These are phyloP conservation scores for Huiozyma sinensis DNA, from an alignment of 805 yeast genomes.

Conservation along the genomic window DNA sequence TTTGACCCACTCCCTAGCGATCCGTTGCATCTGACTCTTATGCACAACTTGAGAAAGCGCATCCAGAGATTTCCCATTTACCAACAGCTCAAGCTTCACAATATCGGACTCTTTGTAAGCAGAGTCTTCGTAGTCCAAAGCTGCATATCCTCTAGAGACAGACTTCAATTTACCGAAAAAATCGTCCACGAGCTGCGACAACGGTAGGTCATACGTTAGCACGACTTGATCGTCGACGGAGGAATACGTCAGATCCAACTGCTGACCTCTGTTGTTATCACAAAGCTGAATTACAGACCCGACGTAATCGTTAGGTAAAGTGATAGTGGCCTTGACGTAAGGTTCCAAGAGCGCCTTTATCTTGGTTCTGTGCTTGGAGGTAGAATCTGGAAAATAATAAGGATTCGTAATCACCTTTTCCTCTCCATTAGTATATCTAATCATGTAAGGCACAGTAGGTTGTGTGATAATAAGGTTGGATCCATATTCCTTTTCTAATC, in stretches of 20 bases:
- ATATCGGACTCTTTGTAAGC: conserved; percentile 76
- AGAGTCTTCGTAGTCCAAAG: conserved; percentile 87
- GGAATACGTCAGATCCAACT: conserved; percentile 65
- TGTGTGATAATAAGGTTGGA: conserved; percentile 85
- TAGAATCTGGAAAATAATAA: conserved; percentile 72
- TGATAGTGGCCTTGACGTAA: conserved; percentile 79
- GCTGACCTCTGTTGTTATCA: conserved; percentile 74
- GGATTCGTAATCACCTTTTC: conserved; percentile 74
- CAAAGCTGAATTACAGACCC: conserved; percentile 83
- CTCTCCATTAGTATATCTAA: conserved; percentile 54
- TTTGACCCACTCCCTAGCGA: conserved; percentile 75
- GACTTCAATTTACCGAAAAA: conserved; percentile 91
- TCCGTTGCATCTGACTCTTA: conserved; percentile 55
- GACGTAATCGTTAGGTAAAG: conserved; percentile 80
- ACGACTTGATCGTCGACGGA: conserved; percentile 67
- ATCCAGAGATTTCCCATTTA: conserved; percentile 82
- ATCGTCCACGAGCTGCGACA: conserved; percentile 87
- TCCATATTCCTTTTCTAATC: conserved; percentile 89
- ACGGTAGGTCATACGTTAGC: conserved; percentile 69
- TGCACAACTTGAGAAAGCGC: conserved; percentile 91
- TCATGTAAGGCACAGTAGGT: conserved; percentile 88
- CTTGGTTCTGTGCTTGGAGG: conserved; percentile 23
- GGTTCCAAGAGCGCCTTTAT: conserved; percentile 61
- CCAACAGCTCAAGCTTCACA: conserved; percentile 78
- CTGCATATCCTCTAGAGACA: conserved; percentile 83